These are phyloP conservation scores for Tulasnella sp. DNA, from an alignment of 768 basidiomycete genomes.

Conservation along the genomic window DNA sequence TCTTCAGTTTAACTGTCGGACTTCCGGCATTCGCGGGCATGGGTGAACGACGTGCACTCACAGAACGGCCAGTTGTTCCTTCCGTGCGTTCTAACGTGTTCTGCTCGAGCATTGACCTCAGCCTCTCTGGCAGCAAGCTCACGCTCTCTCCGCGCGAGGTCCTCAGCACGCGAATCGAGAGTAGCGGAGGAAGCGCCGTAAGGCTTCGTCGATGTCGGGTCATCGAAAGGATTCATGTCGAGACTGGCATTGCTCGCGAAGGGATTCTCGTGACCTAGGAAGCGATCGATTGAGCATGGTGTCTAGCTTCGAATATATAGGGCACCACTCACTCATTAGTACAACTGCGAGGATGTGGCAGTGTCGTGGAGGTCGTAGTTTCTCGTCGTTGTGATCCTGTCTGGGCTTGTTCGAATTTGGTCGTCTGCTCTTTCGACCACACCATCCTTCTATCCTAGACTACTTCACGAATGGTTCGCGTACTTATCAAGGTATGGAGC, in stretches of 20 bases:
- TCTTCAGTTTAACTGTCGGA: not conserved
- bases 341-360: not conserved
- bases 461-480: constrained; percentile 49
- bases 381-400: not conserved
- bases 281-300: not conserved
- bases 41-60: constrained; percentile 35
- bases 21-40: not conserved
- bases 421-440: not conserved
- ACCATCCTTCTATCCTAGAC: not conserved
- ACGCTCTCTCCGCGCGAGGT: constrained; percentile 65
- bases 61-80: constrained; percentile 93
- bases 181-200: constrained; percentile 22
- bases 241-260: constrained; percentile 79
- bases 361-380: constrained; percentile 1
- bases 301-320: not conserved
- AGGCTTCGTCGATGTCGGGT: constrained; percentile 44
- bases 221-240: constrained; percentile 84
- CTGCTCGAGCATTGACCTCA: constrained; percentile 28
- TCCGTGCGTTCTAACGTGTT: constrained; percentile 61
- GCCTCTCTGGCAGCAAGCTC: constrained; percentile 63
- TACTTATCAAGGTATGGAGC: constrained; percentile 78
- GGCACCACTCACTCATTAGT: not conserved
- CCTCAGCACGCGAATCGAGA: constrained; percentile 34
- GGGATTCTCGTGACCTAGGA: constrained; percentile 45
- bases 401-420: not conserved